These are phyloP conservation scores for Dentipellis sp. DNA, from an alignment of 768 basidiomycete genomes.

Conservation along the genomic window DNA sequence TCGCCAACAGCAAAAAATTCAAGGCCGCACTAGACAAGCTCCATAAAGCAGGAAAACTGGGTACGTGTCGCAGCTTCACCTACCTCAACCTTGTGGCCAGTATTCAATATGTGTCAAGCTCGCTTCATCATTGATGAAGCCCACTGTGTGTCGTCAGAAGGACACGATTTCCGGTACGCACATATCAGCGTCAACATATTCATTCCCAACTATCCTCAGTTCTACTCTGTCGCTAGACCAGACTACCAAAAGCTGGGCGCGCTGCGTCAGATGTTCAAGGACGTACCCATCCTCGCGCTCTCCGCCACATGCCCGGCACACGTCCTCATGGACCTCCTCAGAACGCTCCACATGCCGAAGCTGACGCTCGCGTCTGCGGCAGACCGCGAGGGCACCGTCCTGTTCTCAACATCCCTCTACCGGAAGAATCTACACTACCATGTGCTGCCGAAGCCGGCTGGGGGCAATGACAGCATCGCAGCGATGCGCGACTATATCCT, in stretches of 20 bases:
- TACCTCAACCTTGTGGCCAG: neutral
- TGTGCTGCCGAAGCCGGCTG: conserved; percentile 65
- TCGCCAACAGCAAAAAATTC: conserved; percentile 70
- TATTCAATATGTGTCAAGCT: conserved; percentile 27
- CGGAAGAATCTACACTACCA: conserved; percentile 82
- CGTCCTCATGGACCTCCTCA: conserved; percentile 65
- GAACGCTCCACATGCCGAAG: conserved; percentile 37
- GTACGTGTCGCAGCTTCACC: conserved; percentile 24
- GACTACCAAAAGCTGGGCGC: conserved; percentile 76
- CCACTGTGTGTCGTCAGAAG: conserved; percentile 73
- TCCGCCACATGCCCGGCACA: conserved; percentile 80
- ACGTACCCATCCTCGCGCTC: conserved; percentile 72
- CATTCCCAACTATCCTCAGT: neutral
- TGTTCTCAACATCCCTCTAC: conserved; percentile 77
- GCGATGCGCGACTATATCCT: conserved; percentile 68
- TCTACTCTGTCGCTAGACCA: conserved; percentile 34
- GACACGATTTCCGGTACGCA: conserved; percentile 74
- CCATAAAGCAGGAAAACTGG: conserved; percentile 47
- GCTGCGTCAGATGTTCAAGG: conserved; percentile 67
- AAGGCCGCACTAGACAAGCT: conserved; percentile 56
- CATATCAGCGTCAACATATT: neutral
- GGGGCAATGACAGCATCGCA: conserved; percentile 38
- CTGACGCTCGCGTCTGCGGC: conserved; percentile 28
- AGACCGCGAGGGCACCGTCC: conserved; percentile 54
- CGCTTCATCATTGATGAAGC: conserved; percentile 89